Evolutionary conservation across 257 asterid genomes (phyloP), one percentile per base, ranked within the genome.

Genomic region (Penstemon eatonii): DNA sequence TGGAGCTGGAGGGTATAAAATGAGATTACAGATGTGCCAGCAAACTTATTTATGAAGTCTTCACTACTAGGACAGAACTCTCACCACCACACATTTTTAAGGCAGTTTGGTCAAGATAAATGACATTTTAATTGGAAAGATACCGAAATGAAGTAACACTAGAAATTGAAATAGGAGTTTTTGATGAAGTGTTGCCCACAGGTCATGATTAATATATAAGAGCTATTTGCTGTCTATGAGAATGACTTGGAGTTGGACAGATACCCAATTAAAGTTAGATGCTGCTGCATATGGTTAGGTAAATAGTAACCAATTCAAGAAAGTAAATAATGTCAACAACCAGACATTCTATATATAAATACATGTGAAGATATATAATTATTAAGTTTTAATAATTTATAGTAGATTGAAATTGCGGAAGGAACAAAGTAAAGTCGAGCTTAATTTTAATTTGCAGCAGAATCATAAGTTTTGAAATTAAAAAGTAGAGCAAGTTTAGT

Each of bases 161-260:
- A 33, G 2, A 54, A 42, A 33, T 38, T 10, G 38, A 45, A 56
- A 37, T 37, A 65, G 41, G 46, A 5, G 10, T 63, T 45, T 18
- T 5, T 40, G 40, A 57, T 4, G 8, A 49, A 43, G n/a, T 4
- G 10, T 40, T 55, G 73, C 61, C 50, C 76, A 78, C 74, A 54
- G 80, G 55, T 81, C 36, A 44, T 55, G 64, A 68, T 66, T 70
- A 78, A 15, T 15, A 15, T 15, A 15, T 15, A 73, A 80, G 33
- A 63, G 76, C 49, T 55, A 13, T 68, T 44, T 19, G 82, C 74
- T 80, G 85, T 66, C 80, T 45, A 25, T 64, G 81, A 85, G 7
- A 73, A 55, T 61, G 87, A 82, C 85, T 39, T 42, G 42, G 87
- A 82, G 84, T 39, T 42, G 42, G 66, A 52, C 55, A 64, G 44